Conservation (phyloP, 2,329 filamentous ascomycete genomes). For the Tolypocladium nubicola region DNA sequence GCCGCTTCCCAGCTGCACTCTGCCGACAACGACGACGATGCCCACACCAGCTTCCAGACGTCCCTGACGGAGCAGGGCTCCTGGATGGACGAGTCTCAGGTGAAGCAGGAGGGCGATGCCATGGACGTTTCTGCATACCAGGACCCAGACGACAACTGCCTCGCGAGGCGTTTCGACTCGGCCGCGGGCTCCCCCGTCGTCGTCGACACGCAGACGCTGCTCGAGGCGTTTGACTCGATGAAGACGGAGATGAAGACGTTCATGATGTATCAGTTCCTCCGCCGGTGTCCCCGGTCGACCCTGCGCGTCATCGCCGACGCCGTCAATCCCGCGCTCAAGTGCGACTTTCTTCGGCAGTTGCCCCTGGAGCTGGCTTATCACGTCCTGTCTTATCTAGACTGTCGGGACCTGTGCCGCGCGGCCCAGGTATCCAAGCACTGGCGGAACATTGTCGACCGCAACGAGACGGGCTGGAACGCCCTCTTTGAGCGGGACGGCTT, state of each 20-base stretch:
- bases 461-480: conserved; percentile 94
- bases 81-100: conserved; percentile 32
- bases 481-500: conserved; percentile 80
- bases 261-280: conserved; percentile 91
- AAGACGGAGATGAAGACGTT: conserved; percentile 87
- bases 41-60: conserved; percentile 20
- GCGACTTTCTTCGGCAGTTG: conserved; percentile 77
- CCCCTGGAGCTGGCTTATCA: conserved; percentile 82
- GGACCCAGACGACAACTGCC: conserved; percentile 10
- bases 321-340: conserved; percentile 89
- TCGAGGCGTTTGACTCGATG: conserved; percentile 86
- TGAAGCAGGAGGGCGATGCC: conserved; percentile 14
- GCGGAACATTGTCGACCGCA: conserved; percentile 81
- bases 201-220: conserved; percentile 73
- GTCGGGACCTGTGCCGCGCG: conserved; percentile 76
- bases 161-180: not conserved
- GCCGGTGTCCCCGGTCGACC: conserved; percentile 77
- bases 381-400: conserved; percentile 76
- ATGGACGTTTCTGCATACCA: conserved; percentile 5
- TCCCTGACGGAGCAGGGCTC: conserved; percentile 15
- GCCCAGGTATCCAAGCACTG: conserved; percentile 92
- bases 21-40: conserved; percentile 33
- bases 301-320: conserved; percentile 81
- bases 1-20: conserved; percentile 52
- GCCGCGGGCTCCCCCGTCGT: conserved; percentile 25